Conservation (phyloP, 1,139 yeast species). For the Saccharomycopsis hybrid region DNA sequence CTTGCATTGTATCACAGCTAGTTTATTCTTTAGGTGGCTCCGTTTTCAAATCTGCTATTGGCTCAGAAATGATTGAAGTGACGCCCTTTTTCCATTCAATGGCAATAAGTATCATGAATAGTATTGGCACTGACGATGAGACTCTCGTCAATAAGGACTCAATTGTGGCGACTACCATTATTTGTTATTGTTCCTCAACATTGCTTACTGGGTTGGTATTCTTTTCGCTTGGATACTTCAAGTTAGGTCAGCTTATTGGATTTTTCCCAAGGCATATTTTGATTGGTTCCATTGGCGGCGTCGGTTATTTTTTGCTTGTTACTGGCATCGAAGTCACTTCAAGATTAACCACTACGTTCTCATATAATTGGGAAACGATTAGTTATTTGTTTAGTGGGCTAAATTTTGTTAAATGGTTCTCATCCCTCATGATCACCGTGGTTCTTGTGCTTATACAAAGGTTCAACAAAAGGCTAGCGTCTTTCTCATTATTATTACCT, state of each 20-base stretch:
- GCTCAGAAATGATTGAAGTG: slow-evolving; percentile 97
- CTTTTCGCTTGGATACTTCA: slow-evolving; percentile 66
- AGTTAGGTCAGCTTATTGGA: slow-evolving; percentile 80
- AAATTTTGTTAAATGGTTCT: slow-evolving; percentile 57
- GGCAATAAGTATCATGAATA: slow-evolving; percentile 66
- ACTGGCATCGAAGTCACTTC: slow-evolving; percentile 91
- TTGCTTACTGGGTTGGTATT: slow-evolving; percentile 83
- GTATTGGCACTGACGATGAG: slow-evolving; percentile 37
- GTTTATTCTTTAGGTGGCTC: slow-evolving; percentile 89
- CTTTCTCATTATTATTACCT: slow-evolving; percentile 66
- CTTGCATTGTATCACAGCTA: slow-evolving; percentile 81
- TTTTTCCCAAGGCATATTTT: slow-evolving; percentile 94
- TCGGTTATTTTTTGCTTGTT: slow-evolving; percentile 82
- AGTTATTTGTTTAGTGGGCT: slow-evolving; percentile 37
- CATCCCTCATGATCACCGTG: slow-evolving; percentile 61
- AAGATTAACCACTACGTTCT: slow-evolving; percentile 65
- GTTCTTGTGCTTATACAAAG: slow-evolving; percentile 59
- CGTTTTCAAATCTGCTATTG: slow-evolving; percentile 81
- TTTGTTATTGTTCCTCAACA: slow-evolving; percentile 78
- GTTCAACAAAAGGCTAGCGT: slow-evolving; percentile 43
- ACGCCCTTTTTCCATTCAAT: slow-evolving; percentile 96
- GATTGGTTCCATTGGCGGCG: slow-evolving; percentile 98
- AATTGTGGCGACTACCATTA: slow-evolving; percentile 78
- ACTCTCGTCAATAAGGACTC: slow-evolving; percentile 38
- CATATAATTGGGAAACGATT: slow-evolving; percentile 55